Conservation (phyloP, 2,329 filamentous ascomycete species). For the Curvularia sp. region DNA sequence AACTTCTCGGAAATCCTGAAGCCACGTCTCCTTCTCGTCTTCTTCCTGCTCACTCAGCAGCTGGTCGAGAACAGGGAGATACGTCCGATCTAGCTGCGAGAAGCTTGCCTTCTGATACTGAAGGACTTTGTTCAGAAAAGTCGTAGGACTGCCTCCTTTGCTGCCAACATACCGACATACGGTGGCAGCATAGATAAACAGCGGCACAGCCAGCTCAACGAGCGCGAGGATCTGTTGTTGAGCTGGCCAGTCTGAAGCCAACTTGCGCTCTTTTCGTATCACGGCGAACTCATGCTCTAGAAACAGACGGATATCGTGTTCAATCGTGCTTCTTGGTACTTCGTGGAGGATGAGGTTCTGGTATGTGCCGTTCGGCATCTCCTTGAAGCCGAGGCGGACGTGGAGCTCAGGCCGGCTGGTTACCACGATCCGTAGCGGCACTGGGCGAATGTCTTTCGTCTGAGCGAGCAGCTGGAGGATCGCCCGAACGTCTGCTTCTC, state of each 20-base stretch:
- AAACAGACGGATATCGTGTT: constrained; percentile 31
- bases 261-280: constrained; percentile 21
- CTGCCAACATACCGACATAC: constrained; percentile 33
- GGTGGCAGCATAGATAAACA: constrained; percentile 48
- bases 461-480: constrained; percentile 32
- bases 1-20: constrained; percentile 19
- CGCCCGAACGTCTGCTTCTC: constrained; percentile 16
- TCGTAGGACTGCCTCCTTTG: constrained; percentile 20
- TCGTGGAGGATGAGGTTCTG: constrained; percentile 31
- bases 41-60: constrained; percentile 42
- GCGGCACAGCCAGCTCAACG: constrained; percentile 31
- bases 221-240: constrained; percentile 31
- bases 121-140: constrained; percentile 23
- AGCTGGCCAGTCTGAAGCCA: constrained; percentile 17
- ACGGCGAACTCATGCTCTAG: constrained; percentile 24
- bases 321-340: constrained; percentile 25
- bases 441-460: constrained; percentile 15
- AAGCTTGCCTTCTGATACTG: constrained; percentile 23
- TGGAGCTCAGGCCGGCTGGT: constrained; percentile 33
- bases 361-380: constrained; percentile 29
- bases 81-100: constrained; percentile 27
- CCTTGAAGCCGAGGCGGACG: constrained; percentile 29
- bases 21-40: constrained; percentile 22
- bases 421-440: constrained; percentile 26
- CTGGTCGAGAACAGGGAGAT: constrained; percentile 27